Evolutionary conservation across 2,329 filamentous ascomycete genomes (phyloP), one percentile per base, ranked within the genome.

Genomic region (Lasiodiplodia sp.): DNA sequence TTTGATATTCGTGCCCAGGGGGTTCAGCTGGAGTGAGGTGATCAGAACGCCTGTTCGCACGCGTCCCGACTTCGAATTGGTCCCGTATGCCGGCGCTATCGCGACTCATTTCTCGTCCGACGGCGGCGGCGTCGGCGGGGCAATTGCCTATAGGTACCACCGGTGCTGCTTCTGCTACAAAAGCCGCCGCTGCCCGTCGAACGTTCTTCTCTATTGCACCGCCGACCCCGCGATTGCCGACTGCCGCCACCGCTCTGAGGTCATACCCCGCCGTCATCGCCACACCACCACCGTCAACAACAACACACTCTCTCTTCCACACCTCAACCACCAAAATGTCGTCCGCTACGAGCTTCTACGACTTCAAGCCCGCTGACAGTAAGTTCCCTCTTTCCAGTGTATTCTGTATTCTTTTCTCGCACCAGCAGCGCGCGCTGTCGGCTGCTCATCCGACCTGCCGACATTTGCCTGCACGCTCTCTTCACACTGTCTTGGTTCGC

Each of bases 361-460:
- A 94, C 79, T 96, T 96, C 82, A 92, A 90, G 84, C 90, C 92
- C 72, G 87, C 91, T 73, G 89, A 95, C 82, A 94, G 91, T 93
- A 85, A 71, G 90, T 86, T 8, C 31, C 31, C 47, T 40, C 49
- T 25, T 47, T 40, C 16, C 21, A 18, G 47, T 16, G 23, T 40
- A 28, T 44, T 56, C n/a, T 11, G 21, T 52, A 21, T 23, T 16
- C 23, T 49, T 21, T 63, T 64, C 25, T 58, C 44, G 14, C n/a
- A 18, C 53, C 40, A 8, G 18, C 53, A n/a, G 6, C 18, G 4
- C 18, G 21, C 3, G 18, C 16, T 10, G 0, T 23, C n/a, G 16
- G 37, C 21, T 37, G 28, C 21, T 55, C n/a, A 18, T 49, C n/a
- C 18, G 34, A 49, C 21, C 49, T 51, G 47, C 16, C 63, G 28